Percentiles rank a stretch among this genome's conserved stretches.
Evolutionary conservation across 768 basidiomycete species (phyloP).

Genomic region (Phanerochaete sordida): DNA sequence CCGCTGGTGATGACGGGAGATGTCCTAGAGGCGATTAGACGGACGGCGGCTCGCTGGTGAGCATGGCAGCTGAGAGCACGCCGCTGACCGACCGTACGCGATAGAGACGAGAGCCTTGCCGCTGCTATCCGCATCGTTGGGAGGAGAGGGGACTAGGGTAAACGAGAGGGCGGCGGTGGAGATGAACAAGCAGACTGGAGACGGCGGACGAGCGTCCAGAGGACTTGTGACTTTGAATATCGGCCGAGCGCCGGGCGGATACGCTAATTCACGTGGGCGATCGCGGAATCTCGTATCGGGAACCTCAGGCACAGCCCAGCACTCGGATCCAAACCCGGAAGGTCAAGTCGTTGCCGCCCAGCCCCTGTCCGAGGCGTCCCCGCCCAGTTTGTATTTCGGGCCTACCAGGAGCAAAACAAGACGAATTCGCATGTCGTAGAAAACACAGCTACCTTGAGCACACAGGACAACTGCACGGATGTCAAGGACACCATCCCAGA

Average conservation of each 20-base stretch:
- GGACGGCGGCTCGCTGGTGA: slow-evolving; percentile 10
- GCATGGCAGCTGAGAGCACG: slow-evolving; percentile 3
- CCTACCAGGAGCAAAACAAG: neutral
- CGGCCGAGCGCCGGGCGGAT: slow-evolving; percentile 1
- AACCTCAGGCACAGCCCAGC: neutral
- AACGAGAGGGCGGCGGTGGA: neutral
- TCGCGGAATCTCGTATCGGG: neutral
- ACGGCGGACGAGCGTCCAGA: neutral
- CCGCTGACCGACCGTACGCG: neutral
- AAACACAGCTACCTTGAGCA: too few species aligned
- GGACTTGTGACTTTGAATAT: too few species aligned
- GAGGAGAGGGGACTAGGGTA: neutral
- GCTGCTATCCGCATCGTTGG: neutral
- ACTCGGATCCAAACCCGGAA: slow-evolving; percentile 1
- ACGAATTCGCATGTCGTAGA: too few species aligned
- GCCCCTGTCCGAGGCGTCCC: neutral
- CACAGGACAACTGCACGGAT: too few species aligned
- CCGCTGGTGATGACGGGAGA: neutral
- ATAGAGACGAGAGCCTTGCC: neutral
- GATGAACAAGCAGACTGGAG: neutral
- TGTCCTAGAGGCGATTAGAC: slow-evolving; percentile 8
- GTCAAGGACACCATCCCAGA: too few species aligned
- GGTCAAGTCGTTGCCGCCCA: neutral
- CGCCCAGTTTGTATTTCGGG: too few species aligned
- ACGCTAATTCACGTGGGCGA: slow-evolving; percentile 4